A percentile compares a stretch with the other conserved stretches of the same genome.
Conservation (phyloP, 176 grass and related monocot genomes). For the Cenchrus purpureus region DNA sequence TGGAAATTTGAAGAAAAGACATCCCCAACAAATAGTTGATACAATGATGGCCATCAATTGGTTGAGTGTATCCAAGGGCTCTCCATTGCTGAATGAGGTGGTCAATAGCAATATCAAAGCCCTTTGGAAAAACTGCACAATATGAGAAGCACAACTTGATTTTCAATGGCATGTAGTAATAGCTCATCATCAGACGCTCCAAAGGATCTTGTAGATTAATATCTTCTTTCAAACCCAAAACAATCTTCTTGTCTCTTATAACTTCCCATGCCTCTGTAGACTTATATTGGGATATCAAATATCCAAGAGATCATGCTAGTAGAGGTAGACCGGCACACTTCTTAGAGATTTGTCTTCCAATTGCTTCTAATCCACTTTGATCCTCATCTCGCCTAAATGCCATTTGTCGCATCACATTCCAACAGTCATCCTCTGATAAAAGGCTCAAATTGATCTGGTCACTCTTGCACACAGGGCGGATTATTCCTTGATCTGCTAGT, state of each 20-base stretch:
- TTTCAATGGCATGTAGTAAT: slow-evolving; percentile 34
- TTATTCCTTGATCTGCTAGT: neutral
- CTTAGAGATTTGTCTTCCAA: slow-evolving; percentile 38
- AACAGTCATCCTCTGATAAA: slow-evolving; percentile 37
- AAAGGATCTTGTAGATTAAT: slow-evolving; percentile 13
- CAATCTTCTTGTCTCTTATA: slow-evolving; percentile 34
- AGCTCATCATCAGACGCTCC: slow-evolving; percentile 51
- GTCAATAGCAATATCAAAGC: slow-evolving; percentile 33
- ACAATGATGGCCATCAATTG: neutral
- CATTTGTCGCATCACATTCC: slow-evolving; percentile 32
- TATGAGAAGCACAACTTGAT: slow-evolving; percentile 62
- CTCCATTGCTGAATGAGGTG: slow-evolving; percentile 54
- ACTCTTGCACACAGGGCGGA: neutral
- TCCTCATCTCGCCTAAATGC: neutral
- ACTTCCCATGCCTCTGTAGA: slow-evolving; percentile 35
- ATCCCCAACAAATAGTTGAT: slow-evolving; percentile 46
- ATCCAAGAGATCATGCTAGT: slow-evolving; percentile 46
- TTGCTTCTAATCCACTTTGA: neutral
- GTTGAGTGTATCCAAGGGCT: slow-evolving; percentile 54
- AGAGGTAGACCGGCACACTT: slow-evolving; percentile 51
- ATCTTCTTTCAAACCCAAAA: slow-evolving; percentile 3
- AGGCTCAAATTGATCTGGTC: slow-evolving; percentile 21
- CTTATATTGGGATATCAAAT: slow-evolving; percentile 25
- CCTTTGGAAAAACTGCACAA: slow-evolving; percentile 58
- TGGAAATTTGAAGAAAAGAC: slow-evolving; percentile 53